Conservation (phyloP, 345 rosid genomes). For the Citrus glauca region DNA sequence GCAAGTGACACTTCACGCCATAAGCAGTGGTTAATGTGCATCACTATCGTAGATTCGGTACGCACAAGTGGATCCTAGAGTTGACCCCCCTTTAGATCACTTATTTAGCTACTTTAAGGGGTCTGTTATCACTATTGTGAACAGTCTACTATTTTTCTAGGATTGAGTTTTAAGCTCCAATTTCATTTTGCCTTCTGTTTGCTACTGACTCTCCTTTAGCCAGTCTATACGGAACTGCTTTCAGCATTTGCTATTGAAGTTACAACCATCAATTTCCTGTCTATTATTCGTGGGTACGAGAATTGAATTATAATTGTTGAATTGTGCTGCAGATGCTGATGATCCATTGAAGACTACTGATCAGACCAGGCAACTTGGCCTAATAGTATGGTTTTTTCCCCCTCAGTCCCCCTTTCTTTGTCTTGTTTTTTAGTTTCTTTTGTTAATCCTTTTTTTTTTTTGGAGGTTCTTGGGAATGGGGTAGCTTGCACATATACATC, state of each 20-base stretch:
- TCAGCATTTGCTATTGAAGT: not conserved
- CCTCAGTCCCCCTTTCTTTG: not conserved
- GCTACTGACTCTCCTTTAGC: not conserved
- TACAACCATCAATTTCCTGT: not conserved
- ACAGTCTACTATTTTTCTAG: not conserved
- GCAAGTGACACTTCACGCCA: not conserved
- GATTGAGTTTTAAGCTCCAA: not conserved
- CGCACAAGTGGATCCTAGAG: not conserved
- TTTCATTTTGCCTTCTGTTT: not conserved
- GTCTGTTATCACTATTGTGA: not conserved
- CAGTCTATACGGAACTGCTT: not conserved
- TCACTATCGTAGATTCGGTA: not conserved
- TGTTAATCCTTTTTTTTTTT: not conserved
- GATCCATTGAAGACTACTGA: constrained; percentile 96
- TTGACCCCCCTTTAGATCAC: not conserved
- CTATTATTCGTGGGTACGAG: not conserved
- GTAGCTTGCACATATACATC: not conserved
- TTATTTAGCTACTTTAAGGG: not conserved
- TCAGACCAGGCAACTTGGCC: constrained; percentile 89
- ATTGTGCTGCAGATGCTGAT: constrained; percentile 63
- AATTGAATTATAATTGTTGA: not conserved
- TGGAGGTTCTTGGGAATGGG: not conserved
- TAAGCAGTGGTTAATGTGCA: not conserved
- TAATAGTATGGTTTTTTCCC: constrained; percentile 48
- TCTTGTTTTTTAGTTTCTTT: not conserved